Evolutionary conservation across 2,329 filamentous ascomycete species (phyloP).

Genomic region (Canariomyces notabilis): DNA sequence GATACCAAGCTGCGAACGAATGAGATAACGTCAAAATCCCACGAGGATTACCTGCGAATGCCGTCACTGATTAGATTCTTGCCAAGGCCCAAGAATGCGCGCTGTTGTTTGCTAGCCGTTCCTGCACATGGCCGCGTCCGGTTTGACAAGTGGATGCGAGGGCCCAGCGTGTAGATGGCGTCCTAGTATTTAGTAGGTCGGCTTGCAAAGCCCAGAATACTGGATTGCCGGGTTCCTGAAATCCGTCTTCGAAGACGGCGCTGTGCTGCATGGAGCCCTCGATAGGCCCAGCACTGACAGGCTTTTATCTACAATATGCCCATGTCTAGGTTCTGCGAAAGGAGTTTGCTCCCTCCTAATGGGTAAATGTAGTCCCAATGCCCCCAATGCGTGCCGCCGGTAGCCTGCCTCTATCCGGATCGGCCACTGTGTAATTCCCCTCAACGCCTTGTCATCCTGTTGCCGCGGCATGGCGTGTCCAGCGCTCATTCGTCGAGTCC

Average conservation of each 20-base stretch:
- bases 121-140: constrained; percentile 9
- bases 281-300: constrained; percentile 15
- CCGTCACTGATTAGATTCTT: constrained; percentile 6
- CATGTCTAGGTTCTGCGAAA: constrained; percentile 25
- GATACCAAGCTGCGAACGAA: constrained; percentile 30
- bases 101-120: neutral
- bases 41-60: constrained; percentile 30
- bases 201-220: constrained; percentile 2
- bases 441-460: constrained; percentile 1
- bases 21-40: constrained; percentile 34
- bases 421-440: neutral
- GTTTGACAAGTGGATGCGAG: constrained; percentile 3
- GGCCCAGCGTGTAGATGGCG: constrained; percentile 4
- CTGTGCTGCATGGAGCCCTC: constrained; percentile 10
- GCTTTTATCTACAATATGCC: constrained; percentile 28
- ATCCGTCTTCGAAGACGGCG: constrained; percentile 6
- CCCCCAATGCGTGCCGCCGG: constrained; percentile 8
- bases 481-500: constrained; percentile 5
- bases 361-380: constrained; percentile 27
- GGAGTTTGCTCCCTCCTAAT: constrained; percentile 30
- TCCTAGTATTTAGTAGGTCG: constrained; percentile 10
- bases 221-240: constrained; percentile 2
- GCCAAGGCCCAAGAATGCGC: neutral
- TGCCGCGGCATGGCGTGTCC: constrained; percentile 1
- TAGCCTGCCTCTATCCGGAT: neutral